These are phyloP conservation scores for Boechera retrofracta DNA, from an alignment of 345 rosid species.

Conservation along the genomic window DNA sequence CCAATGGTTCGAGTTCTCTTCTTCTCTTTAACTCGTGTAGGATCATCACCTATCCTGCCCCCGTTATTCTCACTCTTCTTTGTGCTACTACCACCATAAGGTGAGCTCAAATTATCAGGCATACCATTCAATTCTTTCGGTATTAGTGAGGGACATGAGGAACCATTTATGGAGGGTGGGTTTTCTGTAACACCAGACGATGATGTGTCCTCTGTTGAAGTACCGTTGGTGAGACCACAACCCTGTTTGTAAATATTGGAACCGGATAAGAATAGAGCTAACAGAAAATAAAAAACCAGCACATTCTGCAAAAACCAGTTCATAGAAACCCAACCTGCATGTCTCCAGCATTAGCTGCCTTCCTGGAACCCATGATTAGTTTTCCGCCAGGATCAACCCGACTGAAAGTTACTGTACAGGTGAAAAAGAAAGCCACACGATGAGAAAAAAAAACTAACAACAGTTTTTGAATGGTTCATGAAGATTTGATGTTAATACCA, in stretches of 20 bases:
- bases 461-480: not conserved
- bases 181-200: conserved; percentile 57
- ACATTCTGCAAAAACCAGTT: not conserved
- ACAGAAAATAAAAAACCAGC: not conserved
- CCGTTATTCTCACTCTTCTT: conserved; percentile 56
- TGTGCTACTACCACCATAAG: conserved; percentile 55
- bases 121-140: conserved; percentile 48
- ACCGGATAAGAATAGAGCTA: conserved; percentile 12
- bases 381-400: conserved; percentile 83
- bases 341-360: conserved; percentile 58
- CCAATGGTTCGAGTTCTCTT: conserved; percentile 80
- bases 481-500: not conserved
- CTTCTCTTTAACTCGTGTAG: conserved; percentile 54
- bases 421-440: conserved; percentile 11
- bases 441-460: conserved; percentile 25
- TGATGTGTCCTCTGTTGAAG: conserved; percentile 57
- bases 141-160: conserved; percentile 49
- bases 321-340: conserved; percentile 56
- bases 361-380: conserved; percentile 82
- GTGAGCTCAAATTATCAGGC: conserved; percentile 50
- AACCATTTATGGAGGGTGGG: conserved; percentile 49
- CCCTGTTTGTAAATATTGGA: conserved; percentile 52
- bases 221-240: conserved; percentile 45
- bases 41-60: conserved; percentile 49
- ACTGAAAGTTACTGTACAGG: conserved; percentile 74